phyloP scores from a whole-genome alignment of 2,329 filamentous ascomycete genomes.

The Fusarium sp. region DNA sequence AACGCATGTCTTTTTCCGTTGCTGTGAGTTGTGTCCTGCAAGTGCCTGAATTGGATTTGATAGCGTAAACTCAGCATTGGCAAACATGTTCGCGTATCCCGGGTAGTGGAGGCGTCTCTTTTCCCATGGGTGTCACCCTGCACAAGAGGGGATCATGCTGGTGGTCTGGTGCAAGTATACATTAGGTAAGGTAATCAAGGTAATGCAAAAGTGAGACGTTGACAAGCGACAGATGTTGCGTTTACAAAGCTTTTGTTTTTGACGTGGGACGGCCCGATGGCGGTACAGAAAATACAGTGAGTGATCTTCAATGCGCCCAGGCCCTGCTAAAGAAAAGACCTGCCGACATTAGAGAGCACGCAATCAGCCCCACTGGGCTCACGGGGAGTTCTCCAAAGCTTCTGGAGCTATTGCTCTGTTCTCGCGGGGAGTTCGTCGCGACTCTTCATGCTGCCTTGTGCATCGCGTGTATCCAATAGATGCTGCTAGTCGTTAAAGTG shows the following conservation, averaged over 20 bases:
- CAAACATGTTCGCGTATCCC: conserved; percentile 31
- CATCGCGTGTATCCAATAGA: conserved; percentile 13
- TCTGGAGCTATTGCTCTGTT: conserved; percentile 10
- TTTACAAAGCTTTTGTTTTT: background rate
- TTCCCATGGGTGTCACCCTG: conserved; percentile 8
- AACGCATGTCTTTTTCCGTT: conserved; percentile 8
- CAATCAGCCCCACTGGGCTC: conserved; percentile 31
- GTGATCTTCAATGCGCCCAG: conserved; percentile 7
- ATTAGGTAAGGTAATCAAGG: background rate
- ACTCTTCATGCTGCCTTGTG: conserved; percentile 15
- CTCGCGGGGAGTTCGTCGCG: conserved; percentile 19
- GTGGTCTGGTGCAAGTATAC: background rate
- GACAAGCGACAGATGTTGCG: conserved; percentile 20
- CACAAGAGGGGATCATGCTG: conserved; percentile 15
- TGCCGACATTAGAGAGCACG: conserved; percentile 26
- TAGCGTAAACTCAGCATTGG: conserved; percentile 31
- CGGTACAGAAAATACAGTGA: background rate
- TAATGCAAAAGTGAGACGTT: background rate
- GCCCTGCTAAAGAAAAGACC: conserved; percentile 15
- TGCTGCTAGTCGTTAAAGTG: conserved; percentile 1
- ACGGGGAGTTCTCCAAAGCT: conserved; percentile 36
- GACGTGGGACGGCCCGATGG: conserved; percentile 2
- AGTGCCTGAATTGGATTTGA: conserved; percentile 23
- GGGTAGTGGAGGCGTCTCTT: conserved; percentile 21
- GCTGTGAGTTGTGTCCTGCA: conserved; percentile 16